Base-by-base conservation (phyloP, 345 rosid genomes). In the Aurinia saxatilis region DNA sequence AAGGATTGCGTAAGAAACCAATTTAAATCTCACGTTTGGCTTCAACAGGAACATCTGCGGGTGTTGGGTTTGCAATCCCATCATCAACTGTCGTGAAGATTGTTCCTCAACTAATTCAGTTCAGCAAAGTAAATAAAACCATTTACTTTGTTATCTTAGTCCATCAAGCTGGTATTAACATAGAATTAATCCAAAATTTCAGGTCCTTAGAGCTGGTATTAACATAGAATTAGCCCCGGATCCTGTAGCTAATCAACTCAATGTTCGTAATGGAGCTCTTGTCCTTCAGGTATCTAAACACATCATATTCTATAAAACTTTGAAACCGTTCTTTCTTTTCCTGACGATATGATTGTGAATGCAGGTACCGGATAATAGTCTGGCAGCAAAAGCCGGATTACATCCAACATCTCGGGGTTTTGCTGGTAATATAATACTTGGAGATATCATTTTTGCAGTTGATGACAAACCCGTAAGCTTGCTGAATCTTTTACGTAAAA, bases 51-150 rank as follows among this genome's bases (percentile, higher is more conserved):
- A 81, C 96, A 61, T 92, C 98, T 10, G 96, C 96, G 2, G 98
- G 98, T 50, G 95, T 92, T 17, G 96, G 98, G 7, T 92, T 92
- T 76, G 98, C 98, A 48, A 92, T 92, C 35, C 98, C 96, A 0
- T 89, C 98, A 38, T 83, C 93, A 37, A 89, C 95, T 2, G 95
- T 92, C 44, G 67, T 82, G 54, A 92, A 81, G 79, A 89, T 92
- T 73, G 95, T 87, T 42, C 98, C 96, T 51, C 96, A 89, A 67
- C 80, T 92, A 61, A 87, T 92, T 62, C 68, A 85, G 11, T 80
- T 80, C 67, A 93, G 98, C 53, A 92, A 87, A 75, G 95, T 85
- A 75, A 81, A 86, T 71, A 19, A n/a, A 14, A 5, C 60, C 49
- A 19, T 13, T 56, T 60, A 7, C 42, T 31, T 8, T 16, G 57